Percentiles rank a stretch among this genome's conserved stretches.
Evolutionary conservation across 805 yeast genomes (phyloP).

Genomic region (Wickerhamomyces tratensis): DNA sequence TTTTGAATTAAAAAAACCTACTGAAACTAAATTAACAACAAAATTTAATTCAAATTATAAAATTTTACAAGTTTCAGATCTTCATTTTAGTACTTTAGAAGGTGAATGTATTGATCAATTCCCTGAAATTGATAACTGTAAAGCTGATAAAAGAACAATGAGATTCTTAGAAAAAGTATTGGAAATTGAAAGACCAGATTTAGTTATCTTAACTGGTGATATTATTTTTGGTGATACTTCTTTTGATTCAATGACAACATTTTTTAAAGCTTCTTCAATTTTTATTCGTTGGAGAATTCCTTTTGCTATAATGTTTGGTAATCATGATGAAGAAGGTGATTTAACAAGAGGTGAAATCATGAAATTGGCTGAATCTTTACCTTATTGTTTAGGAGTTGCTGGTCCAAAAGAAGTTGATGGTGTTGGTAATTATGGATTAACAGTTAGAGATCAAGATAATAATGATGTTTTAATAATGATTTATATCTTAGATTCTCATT

Average conservation of each 20-base stretch:
- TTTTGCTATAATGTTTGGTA: conserved; percentile 80
- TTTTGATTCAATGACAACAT: conserved; percentile 74
- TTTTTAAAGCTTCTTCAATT: conserved; percentile 70
- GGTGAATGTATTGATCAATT: conserved; percentile 74
- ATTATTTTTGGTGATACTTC: conserved; percentile 75
- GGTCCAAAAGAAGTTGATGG: conserved; percentile 73
- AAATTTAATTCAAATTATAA: conserved; percentile 46
- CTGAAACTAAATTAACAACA: conserved; percentile 21
- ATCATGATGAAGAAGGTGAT: conserved; percentile 89
- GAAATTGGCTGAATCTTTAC: conserved; percentile 45
- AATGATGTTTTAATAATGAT: conserved; percentile 42
- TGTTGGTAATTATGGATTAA: conserved; percentile 67
- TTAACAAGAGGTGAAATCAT: conserved; percentile 52
- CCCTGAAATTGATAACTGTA: conserved; percentile 49
- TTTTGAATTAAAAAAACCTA: conserved; percentile 5
- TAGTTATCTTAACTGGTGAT: conserved; percentile 86
- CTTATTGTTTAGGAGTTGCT: conserved; percentile 50
- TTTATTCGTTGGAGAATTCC: conserved; percentile 64
- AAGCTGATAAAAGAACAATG: conserved; percentile 70
- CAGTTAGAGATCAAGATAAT: conserved; percentile 32
- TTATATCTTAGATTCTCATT: conserved; percentile 80
- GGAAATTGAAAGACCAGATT: conserved; percentile 72
- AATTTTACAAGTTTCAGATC: conserved; percentile 82
- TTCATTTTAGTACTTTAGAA: conserved; percentile 79
- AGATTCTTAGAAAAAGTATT: conserved; percentile 52